Evolutionary conservation across 495 filamentous ascomycete species (phyloP), one percentile per base, ranked within the genome.

Genomic region (Coniosporium apollinis): DNA sequence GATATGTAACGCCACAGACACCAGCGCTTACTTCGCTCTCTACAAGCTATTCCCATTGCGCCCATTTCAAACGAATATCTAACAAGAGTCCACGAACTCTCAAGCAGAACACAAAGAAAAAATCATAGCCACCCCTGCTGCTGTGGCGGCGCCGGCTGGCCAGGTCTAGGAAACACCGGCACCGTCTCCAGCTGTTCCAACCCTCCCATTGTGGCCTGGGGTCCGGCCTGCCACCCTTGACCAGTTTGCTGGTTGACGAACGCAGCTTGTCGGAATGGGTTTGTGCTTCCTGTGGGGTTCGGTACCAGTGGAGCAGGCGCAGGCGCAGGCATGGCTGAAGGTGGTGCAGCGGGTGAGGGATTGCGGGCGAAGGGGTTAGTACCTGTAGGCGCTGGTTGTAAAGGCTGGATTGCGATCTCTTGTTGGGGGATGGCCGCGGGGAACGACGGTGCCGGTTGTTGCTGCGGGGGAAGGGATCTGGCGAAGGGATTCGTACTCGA

Each of bases 401-500:
- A 52, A 14, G 68, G 59, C 45, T 59, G 48, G 11, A 26, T 19
- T 8, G 22, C 15, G 37, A 19, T 35, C 16, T 50, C 40, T 10
- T 45, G 58, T 41, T 53, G 64, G n/a, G n/a, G n/a, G n/a, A n/a
- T n/a, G n/a, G n/a, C n/a, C n/a, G n/a, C n/a, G n/a, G n/a, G n/a
- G n/a, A n/a, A n/a, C n/a, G n/a, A n/a, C 24, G 52, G 55, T 30
- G 58, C 65, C 33, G 44, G 61, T 15, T 60, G 57, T 45, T 62
- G 63, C 39, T 42, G 47, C 2, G 42, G 38, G 44, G 37, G 28
- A 59, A 53, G 4, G 58, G 46, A 16, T 43, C 67, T 75, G 3
- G 80, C 76, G 52, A 94, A 94, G 1, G 85, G 85, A 44, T 94
- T 94, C 6, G 84, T 91, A 36, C 74, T 77, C 54, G 84, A 77